Base-by-base conservation (phyloP, 768 basidiomycete genomes). In the Obba rivulosa region DNA sequence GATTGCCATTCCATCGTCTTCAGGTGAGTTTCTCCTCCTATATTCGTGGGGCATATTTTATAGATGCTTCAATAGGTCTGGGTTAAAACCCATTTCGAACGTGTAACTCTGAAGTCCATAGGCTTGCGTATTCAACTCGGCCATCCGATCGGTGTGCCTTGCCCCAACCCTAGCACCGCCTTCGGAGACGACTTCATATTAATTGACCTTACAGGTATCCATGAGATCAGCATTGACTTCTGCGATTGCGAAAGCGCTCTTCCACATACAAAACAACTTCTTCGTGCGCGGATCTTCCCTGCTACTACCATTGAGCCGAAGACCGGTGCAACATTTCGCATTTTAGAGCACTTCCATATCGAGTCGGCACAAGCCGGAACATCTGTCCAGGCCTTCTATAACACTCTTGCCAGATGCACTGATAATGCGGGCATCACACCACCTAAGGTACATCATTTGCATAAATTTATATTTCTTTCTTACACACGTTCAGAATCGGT, bases 341-440 rank as follows among this genome's bases (percentile, higher is more conserved):
- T 64, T 4, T 56, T 72, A 0, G 45, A 63, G 9, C 43, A 49
- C 2, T 70, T 69, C 37, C 71, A 74, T 16, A 16, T 66, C 2
- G 47, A 67, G 2, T 59, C 59, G 0, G 60, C 69, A 14, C 57
- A 66, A 34, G 64, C 62, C 0, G 72, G 72, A 43, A 23, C 60
- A 0, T 67, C 64, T 0, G 57, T 46, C 0, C 69, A 56, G 31
- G 64, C 69, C 31, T 72, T 62, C 48, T 72, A 69, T 43, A 50
- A 50, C 1, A 34, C 59, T 0, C 39, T 72, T 1, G 52, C 37
- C 1, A 49, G 58, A 5, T 25, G 47, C 17, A 66, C 65, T 0
- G 63, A 71, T 36, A 72, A 70, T 42, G 63, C 58, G 4, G 64
- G 66, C 0, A 48, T 57, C 1, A 22, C 2, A 2, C 40, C 43